These are phyloP conservation scores for Globisporangium nagaii DNA, from an alignment of 352 stramenopile species.

Conservation along the genomic window DNA sequence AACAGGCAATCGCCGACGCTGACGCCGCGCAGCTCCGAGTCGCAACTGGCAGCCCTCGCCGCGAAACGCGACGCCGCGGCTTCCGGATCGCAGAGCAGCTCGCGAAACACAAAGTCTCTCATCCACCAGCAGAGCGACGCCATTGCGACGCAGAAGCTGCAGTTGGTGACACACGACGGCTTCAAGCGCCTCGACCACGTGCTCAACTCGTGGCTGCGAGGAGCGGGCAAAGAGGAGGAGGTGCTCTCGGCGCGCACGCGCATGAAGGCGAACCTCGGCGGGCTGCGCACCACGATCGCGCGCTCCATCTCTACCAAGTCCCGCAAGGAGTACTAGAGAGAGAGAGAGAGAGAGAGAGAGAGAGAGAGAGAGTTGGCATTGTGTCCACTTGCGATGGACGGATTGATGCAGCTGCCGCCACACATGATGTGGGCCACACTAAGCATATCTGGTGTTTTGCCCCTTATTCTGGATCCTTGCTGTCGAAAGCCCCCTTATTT, in stretches of 20 bases:
- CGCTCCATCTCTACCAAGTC: constrained; percentile 10
- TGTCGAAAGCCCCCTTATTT: no score
- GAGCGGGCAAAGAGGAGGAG: constrained; percentile 6
- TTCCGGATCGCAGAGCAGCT: neutral
- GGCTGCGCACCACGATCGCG: constrained; percentile 11
- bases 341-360: no score
- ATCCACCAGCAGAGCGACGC: neutral
- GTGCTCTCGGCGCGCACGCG: constrained; percentile 1
- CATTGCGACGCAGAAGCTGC: neutral
- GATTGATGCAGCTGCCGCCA: no score
- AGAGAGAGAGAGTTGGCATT: no score
- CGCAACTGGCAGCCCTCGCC: neutral
- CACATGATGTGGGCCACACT: no score
- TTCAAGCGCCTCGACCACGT: constrained; percentile 14
- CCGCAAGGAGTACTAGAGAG: neutral
- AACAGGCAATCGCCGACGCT: neutral
- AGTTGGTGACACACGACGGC: constrained; percentile 7
- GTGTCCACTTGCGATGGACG: no score
- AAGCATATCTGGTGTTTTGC: no score
- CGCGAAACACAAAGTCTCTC: neutral
- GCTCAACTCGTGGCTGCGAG: constrained; percentile 8
- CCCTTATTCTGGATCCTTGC: no score
- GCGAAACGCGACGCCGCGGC: neutral
- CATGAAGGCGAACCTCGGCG: constrained; percentile 11
- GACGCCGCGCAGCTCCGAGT: neutral